These are phyloP conservation scores for Saccharomycopsis sp. DNA, from an alignment of 805 yeast species.

Conservation along the genomic window DNA sequence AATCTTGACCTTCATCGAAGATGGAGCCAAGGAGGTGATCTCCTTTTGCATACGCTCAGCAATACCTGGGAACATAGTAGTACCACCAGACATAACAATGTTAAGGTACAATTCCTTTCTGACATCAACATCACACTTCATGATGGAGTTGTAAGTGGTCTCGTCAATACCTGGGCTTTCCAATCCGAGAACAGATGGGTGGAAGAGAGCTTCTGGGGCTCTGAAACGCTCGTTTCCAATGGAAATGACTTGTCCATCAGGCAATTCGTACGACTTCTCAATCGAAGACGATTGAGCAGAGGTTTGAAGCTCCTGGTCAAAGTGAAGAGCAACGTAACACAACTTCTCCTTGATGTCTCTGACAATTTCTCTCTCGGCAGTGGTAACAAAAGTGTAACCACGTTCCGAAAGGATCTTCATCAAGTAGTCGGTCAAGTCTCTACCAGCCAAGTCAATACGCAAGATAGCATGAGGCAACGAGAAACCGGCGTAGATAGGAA, in stretches of 20 bases:
- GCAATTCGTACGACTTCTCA: slow-evolving; percentile 98
- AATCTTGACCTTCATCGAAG: slow-evolving; percentile 99
- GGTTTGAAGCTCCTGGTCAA: slow-evolving; percentile 99
- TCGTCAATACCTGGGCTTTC: slow-evolving; percentile 99
- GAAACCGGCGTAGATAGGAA: slow-evolving; percentile 99
- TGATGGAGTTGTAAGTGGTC: slow-evolving; percentile 90
- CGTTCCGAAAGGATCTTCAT: slow-evolving; percentile 98
- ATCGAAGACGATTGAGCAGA: slow-evolving; percentile 97
- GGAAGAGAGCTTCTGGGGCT: slow-evolving; percentile 99
- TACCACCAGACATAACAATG: slow-evolving; percentile 99
- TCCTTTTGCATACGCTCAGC: slow-evolving; percentile 99
- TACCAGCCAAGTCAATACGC: slow-evolving; percentile 99
- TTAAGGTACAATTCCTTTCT: slow-evolving; percentile 98
- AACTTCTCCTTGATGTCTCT: slow-evolving; percentile 96
- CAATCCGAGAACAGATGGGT: slow-evolving; percentile 57
- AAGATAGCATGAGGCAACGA: slow-evolving; percentile 97
- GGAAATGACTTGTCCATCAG: slow-evolving; percentile 99
- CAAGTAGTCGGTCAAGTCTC: slow-evolving; percentile 98
- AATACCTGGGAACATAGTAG: slow-evolving; percentile 99
- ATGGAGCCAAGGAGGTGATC: slow-evolving; percentile 98
- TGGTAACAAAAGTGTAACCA: slow-evolving; percentile 97
- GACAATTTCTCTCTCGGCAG: slow-evolving; percentile 81
- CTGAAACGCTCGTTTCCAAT: slow-evolving; percentile 99
- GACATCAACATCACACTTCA: slow-evolving; percentile 98
- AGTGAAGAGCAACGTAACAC: slow-evolving; percentile 98